These are phyloP conservation scores for Fusarium tanahbumbuense DNA, from an alignment of 2,329 filamentous ascomycete species.

Conservation along the genomic window DNA sequence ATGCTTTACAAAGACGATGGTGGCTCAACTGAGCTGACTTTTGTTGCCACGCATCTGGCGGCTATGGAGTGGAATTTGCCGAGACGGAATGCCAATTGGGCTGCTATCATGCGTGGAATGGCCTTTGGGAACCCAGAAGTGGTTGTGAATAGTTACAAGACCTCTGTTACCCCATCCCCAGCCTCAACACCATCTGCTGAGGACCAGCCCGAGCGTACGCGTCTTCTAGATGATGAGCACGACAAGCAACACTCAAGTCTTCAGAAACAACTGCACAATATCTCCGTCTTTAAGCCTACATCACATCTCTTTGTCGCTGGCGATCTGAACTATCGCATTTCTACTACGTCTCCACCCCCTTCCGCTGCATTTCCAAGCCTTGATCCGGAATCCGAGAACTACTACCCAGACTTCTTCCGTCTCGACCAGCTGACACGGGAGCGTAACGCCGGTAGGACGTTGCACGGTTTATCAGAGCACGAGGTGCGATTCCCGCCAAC, in stretches of 20 bases:
- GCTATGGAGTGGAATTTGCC: conserved; percentile 84
- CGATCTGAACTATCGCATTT: conserved; percentile 95
- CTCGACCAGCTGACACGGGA: conserved; percentile 85
- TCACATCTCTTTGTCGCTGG: conserved; percentile 88
- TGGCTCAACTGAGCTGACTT: conserved; percentile 74
- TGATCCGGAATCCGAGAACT: conserved; percentile 64
- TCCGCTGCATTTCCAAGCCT: conserved; percentile 72
- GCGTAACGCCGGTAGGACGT: conserved; percentile 72
- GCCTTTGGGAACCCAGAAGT: conserved; percentile 74
- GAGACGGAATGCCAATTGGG: conserved; percentile 88
- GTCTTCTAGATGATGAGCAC: conserved; percentile 52
- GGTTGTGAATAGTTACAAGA: conserved; percentile 48
- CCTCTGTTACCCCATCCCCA: conserved; percentile 39
- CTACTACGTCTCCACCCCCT: conserved; percentile 70
- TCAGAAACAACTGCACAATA: conserved; percentile 63
- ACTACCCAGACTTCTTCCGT: conserved; percentile 75
- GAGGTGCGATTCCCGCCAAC: conserved; percentile 86
- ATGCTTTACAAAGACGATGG: conserved; percentile 64
- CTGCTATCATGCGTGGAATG: conserved; percentile 80
- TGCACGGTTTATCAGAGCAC: conserved; percentile 83
- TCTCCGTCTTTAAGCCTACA: conserved; percentile 78
- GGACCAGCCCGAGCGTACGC: conserved; percentile 47
- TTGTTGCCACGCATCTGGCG: conserved; percentile 88
- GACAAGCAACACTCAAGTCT: conserved; percentile 51
- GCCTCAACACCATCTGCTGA: conserved; percentile 41